Percentiles rank a stretch among this genome's conserved stretches.
phyloP scores from a whole-genome alignment of 805 yeast species.

The Lipomyces mesembrius region DNA sequence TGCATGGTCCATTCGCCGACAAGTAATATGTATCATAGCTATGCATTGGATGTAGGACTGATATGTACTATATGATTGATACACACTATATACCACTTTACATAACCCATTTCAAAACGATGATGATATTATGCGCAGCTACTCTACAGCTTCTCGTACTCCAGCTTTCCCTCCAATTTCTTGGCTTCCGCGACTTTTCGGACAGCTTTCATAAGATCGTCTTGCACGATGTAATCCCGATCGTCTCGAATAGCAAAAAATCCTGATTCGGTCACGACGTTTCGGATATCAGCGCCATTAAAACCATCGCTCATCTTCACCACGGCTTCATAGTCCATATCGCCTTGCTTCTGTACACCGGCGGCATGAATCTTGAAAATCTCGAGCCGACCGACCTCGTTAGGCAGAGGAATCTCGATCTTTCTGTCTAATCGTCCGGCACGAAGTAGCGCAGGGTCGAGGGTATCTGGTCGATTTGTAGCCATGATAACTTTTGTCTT shows the following conservation, averaged over 20 bases:
- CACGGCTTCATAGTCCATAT: conserved; percentile 85
- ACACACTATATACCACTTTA: neutral
- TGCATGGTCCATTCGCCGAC: neutral
- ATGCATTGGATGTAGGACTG: neutral
- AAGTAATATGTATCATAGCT: neutral
- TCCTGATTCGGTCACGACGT: conserved; percentile 97
- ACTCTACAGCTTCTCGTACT: conserved; percentile 78
- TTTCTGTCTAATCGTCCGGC: conserved; percentile 98
- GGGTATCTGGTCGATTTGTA: conserved; percentile 97
- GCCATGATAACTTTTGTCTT: conserved; percentile 99
- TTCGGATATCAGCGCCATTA: conserved; percentile 97
- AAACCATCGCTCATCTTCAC: conserved; percentile 99
- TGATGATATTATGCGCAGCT: neutral
- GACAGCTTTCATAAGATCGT: conserved; percentile 96
- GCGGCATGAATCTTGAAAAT: conserved; percentile 91
- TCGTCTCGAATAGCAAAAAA: conserved; percentile 98
- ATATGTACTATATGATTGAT: neutral
- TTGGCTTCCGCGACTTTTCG: conserved; percentile 96
- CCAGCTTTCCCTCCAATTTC: conserved; percentile 86
- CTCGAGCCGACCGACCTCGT: conserved; percentile 93
- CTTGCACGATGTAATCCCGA: conserved; percentile 89
- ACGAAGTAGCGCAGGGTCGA: conserved; percentile 95
- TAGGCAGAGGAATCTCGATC: conserved; percentile 93
- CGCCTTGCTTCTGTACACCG: conserved; percentile 86
- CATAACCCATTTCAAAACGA: neutral